A percentile compares a stretch with the other conserved stretches of the same genome.
Conservation (phyloP, 148 eudicot genomes). For the Gaultheria prostrata region DNA sequence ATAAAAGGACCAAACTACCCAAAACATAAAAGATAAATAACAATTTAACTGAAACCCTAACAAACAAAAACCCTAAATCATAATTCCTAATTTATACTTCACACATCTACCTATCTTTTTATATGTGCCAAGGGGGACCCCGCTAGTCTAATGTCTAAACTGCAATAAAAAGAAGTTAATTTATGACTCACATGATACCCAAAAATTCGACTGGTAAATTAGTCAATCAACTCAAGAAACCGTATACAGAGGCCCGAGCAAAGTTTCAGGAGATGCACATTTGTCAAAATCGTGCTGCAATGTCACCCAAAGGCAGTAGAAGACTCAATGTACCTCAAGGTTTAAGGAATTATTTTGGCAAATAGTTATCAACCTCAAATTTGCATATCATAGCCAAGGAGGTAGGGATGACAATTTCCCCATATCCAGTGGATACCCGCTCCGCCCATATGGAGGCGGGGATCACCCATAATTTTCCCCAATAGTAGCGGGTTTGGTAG, state of each 20-base stretch:
- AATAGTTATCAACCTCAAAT: slow-evolving; percentile 1
- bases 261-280: background rate
- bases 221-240: background rate
- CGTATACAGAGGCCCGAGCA: background rate
- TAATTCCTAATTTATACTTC: too few relatives aligned
- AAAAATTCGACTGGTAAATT: background rate
- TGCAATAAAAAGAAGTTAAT: background rate
- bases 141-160: background rate
- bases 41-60: too few relatives aligned
- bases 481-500: too few relatives aligned
- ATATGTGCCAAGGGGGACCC: background rate
- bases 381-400: background rate
- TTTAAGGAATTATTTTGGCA: background rate
- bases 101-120: background rate
- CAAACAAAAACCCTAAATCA: too few relatives aligned
- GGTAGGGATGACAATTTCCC: too few relatives aligned
- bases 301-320: background rate
- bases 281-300: background rate
- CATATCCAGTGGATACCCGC: too few relatives aligned
- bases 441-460: too few relatives aligned
- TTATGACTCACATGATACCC: background rate
- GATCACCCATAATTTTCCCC: too few relatives aligned
- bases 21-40: too few relatives aligned
- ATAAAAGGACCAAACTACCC: too few relatives aligned
- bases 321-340: background rate